Percentiles rank a stretch among this genome's conserved stretches.
Evolutionary conservation across 371 early-diverging fungal genomes (phyloP).

Genomic region (Syncephalastrum sp.): DNA sequence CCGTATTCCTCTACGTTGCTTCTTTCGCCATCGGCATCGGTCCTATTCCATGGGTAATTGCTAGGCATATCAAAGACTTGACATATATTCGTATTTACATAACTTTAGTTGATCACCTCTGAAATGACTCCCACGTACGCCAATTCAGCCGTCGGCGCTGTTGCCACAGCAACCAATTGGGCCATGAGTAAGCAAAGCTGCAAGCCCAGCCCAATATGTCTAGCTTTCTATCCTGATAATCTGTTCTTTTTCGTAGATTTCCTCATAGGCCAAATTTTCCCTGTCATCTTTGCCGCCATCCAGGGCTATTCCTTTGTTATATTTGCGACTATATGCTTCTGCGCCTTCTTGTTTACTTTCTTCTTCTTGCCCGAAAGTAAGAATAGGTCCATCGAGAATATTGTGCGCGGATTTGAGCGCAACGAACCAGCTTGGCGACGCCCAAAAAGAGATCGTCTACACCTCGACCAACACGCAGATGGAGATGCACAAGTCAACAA

Average conservation of each 20-base stretch:
- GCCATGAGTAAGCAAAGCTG: slow-evolving; percentile 20
- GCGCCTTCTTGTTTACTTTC: slow-evolving; percentile 28
- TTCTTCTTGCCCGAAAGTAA: slow-evolving; percentile 67
- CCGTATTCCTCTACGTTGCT: slow-evolving; percentile 74
- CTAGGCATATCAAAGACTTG: no score
- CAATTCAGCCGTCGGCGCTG: slow-evolving; percentile 48
- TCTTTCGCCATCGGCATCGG: slow-evolving; percentile 84
- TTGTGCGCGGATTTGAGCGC: slow-evolving; percentile 24
- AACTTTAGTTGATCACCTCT: slow-evolving; percentile 51
- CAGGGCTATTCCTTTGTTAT: slow-evolving; percentile 69
- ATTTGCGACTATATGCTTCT: slow-evolving; percentile 39
- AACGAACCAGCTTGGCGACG: no score
- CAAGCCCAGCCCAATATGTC: no score
- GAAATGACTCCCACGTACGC: slow-evolving; percentile 69
- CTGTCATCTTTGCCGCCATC: slow-evolving; percentile 57
- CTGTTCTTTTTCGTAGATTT: slow-evolving; percentile 13
- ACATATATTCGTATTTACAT: no score
- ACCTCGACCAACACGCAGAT: no score
- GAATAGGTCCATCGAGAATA: slow-evolving; percentile 61
- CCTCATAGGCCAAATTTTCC: slow-evolving; percentile 59
- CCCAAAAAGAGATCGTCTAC: no score
- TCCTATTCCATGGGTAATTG: slow-evolving; percentile 69
- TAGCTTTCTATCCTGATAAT: no score
- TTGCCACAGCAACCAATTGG: slow-evolving; percentile 69
- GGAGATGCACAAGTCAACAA: no score